phyloP scores from a whole-genome alignment of 306 rosid genomes.

The Cyclanthera cordifolia region DNA sequence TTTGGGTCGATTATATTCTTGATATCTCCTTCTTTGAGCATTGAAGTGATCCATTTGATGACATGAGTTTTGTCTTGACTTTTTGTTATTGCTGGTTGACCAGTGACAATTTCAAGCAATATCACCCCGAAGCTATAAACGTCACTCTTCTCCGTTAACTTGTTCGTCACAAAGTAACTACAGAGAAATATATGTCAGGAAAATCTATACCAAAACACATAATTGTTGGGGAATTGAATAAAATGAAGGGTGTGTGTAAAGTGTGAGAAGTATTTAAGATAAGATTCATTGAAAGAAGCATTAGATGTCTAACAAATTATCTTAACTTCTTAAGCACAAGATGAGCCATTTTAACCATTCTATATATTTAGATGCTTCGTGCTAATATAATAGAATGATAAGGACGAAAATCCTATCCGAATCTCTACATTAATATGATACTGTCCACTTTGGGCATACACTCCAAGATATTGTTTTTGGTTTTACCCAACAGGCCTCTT shows the following conservation, averaged over 20 bases:
- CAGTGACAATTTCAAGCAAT: slow-evolving; percentile 35
- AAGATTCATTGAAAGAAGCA: too few relatives aligned
- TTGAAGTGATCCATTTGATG: slow-evolving; percentile 27
- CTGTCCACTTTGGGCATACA: too few relatives aligned
- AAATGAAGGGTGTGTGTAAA: background rate
- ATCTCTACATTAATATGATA: too few relatives aligned
- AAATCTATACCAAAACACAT: background rate
- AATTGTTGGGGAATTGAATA: background rate
- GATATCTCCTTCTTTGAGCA: slow-evolving; percentile 28
- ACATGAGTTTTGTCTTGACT: slow-evolving; percentile 20
- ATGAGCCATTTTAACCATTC: too few relatives aligned
- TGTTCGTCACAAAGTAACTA: slow-evolving; percentile 28
- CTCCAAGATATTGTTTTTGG: too few relatives aligned
- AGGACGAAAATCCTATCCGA: too few relatives aligned
- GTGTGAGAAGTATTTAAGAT: background rate
- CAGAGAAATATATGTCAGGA: background rate
- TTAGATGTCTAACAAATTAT: too few relatives aligned
- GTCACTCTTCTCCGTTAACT: slow-evolving; percentile 43
- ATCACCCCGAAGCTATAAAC: slow-evolving; percentile 49
- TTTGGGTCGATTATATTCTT: slow-evolving; percentile 29
- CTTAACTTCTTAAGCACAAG: too few relatives aligned
- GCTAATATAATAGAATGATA: too few relatives aligned
- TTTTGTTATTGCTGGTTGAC: slow-evolving; percentile 19
- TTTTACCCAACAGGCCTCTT: too few relatives aligned
- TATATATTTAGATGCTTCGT: too few relatives aligned